Conservation (phyloP, 495 filamentous ascomycete genomes). For the Aspergillus nidulans region DNA sequence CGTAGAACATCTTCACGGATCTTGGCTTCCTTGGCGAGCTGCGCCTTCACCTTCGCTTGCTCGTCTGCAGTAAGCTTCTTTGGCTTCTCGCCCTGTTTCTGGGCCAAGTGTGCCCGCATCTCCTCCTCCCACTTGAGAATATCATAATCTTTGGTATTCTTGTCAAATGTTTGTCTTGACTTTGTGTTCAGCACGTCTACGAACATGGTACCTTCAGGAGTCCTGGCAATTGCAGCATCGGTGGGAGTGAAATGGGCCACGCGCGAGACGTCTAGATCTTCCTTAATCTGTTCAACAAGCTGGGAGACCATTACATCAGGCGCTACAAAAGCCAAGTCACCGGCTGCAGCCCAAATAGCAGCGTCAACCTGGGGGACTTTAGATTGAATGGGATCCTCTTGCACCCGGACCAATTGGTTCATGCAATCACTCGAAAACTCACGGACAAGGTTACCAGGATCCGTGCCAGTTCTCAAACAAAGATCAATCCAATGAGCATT, state of each 20-base stretch:
- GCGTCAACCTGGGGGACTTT: slow-evolving; percentile 45
- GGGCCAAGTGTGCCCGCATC: slow-evolving; percentile 76
- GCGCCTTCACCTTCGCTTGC: slow-evolving; percentile 82
- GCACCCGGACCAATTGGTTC: slow-evolving; percentile 35
- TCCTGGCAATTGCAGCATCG: slow-evolving; percentile 87
- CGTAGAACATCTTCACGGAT: slow-evolving; percentile 67
- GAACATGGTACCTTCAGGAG: slow-evolving; percentile 79
- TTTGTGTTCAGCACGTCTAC: slow-evolving; percentile 86
- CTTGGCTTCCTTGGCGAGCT: slow-evolving; percentile 77
- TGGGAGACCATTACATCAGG: slow-evolving; percentile 74
- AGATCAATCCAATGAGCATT: slow-evolving; percentile 80
- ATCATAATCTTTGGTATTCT: slow-evolving; percentile 88
- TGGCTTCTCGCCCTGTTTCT: slow-evolving; percentile 84
- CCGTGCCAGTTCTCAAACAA: slow-evolving; percentile 70
- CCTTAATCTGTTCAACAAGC: slow-evolving; percentile 65
- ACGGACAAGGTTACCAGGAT: slow-evolving; percentile 73
- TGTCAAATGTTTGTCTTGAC: slow-evolving; percentile 62
- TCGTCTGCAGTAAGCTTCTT: slow-evolving; percentile 90
- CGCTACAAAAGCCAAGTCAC: slow-evolving; percentile 89
- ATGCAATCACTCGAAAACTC: slow-evolving; percentile 48
- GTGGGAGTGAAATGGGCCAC: slow-evolving; percentile 69
- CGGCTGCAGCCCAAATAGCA: slow-evolving; percentile 75
- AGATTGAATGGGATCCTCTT: slow-evolving; percentile 39
- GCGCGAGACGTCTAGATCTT: slow-evolving; percentile 63
- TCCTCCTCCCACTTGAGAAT: slow-evolving; percentile 97